Conservation (phyloP, 306 rosid genomes). For the Rosa chinensis region DNA sequence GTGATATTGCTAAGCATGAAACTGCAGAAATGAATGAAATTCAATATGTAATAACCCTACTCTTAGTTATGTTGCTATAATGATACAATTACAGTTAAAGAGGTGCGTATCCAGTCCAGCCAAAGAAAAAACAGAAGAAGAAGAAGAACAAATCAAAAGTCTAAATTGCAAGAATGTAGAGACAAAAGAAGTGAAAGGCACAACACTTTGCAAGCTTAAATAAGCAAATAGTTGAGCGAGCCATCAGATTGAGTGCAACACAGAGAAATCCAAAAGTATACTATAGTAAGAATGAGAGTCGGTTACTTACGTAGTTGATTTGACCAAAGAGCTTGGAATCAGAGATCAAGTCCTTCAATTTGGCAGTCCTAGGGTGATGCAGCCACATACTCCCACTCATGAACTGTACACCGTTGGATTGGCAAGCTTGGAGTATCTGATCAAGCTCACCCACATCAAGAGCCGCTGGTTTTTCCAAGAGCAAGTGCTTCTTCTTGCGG, state of each 20-base stretch:
- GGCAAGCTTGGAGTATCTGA: slow-evolving; percentile 60
- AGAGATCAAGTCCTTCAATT: slow-evolving; percentile 50
- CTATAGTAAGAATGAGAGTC: neutral
- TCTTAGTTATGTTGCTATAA: neutral
- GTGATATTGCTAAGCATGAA: neutral
- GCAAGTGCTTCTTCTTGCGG: slow-evolving; percentile 69
- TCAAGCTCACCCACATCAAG: slow-evolving; percentile 57
- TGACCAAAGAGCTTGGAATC: slow-evolving; percentile 38
- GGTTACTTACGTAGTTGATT: slow-evolving; percentile 43
- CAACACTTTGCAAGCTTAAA: too few relatives aligned
- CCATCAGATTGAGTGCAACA: too few relatives aligned
- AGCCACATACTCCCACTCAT: slow-evolving; percentile 86
- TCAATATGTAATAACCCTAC: neutral
- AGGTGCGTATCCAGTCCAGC: neutral
- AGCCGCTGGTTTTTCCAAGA: slow-evolving; percentile 77
- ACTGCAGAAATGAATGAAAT: neutral
- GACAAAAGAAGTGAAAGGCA: too few relatives aligned
- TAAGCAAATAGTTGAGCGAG: too few relatives aligned
- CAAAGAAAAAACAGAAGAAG: neutral
- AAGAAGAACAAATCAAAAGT: too few relatives aligned
- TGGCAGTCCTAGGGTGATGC: slow-evolving; percentile 78
- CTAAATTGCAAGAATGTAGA: too few relatives aligned
- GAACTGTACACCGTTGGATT: slow-evolving; percentile 74
- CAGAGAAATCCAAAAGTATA: too few relatives aligned
- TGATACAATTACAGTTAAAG: too few relatives aligned